Base-by-base conservation (phyloP, 2,329 filamentous ascomycete species). In the Neoscytalidium dimidiatum region DNA sequence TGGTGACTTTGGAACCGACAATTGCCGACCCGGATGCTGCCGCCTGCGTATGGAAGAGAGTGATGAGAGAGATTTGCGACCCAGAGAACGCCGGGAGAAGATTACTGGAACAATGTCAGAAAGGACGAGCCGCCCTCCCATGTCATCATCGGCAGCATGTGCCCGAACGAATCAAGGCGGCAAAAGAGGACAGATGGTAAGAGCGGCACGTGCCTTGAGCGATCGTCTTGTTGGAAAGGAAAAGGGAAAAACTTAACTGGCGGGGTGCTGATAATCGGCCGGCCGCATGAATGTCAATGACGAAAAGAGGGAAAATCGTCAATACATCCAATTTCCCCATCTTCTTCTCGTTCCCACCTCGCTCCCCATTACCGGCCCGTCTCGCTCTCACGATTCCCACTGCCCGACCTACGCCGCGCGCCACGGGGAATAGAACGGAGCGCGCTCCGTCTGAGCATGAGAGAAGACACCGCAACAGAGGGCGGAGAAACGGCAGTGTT, bases 11-110 rank as follows among this genome's bases (percentile, higher is more conserved):
- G 9, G 28, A 17, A 17, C n/a, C 52, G 21, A 38, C 7, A 8
- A 21, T 23, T 41, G 52, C 52, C 52, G 52, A 56, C 21, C n/a
- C 52, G 52, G 52, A 41, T 38, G 52, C 52, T 41, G 7, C 52
- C 52, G 52, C 19, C 14, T 17, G 49, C 17, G 21, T 23, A 13
- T n/a, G 11, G 35, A 41, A 4, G 35, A 17, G 6, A 33, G 11
- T 11, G 44, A 48, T 14, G 44, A 23, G 44, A 48, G 19, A 56
- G 9, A 28, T 26, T 19, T 7, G n/a, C 21, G 17, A 33, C 3
- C 5, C 9, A 6, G 4, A 13, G 23, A 31, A 31, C 4, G 35
- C 19, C 33, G n/a, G 35, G 33, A 6, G 53, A 35, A 53, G 21
- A 53, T 7, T 41, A 33, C 9, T 8, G 14, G 26, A 31, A 28